phyloP scores from a whole-genome alignment of 1,139 yeast species.

The Sugiyamaella pinicola region DNA sequence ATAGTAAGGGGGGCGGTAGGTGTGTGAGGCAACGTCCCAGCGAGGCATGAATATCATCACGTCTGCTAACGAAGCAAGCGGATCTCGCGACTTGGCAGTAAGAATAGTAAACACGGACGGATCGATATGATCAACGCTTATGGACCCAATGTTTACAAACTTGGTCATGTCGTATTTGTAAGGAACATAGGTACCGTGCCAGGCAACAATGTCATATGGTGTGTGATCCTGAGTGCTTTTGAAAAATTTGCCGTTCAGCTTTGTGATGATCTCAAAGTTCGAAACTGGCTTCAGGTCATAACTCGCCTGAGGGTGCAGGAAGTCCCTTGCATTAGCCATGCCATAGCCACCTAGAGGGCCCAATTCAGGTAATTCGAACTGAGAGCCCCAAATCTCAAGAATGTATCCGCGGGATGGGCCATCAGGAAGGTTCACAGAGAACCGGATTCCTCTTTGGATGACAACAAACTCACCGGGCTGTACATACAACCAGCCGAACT shows the following conservation, averaged over 20 bases:
- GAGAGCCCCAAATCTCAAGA: conserved; percentile 36
- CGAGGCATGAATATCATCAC: conserved; percentile 39
- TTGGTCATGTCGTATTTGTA: conserved; percentile 37
- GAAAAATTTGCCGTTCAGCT: conserved; percentile 32
- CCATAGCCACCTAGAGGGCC: conserved; percentile 40
- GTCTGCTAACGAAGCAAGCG: conserved; percentile 38
- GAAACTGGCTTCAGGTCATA: conserved; percentile 25
- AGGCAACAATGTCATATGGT: conserved; percentile 39
- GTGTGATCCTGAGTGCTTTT: conserved; percentile 33
- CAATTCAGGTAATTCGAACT: conserved; percentile 38
- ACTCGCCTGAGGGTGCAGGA: conserved; percentile 33
- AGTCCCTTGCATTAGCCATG: conserved; percentile 39
- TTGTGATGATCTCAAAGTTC: conserved; percentile 28
- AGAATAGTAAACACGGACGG: conserved; percentile 38
- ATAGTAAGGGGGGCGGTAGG: conserved; percentile 39
- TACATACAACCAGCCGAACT: conserved; percentile 35
- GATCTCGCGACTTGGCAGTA: conserved; percentile 34
- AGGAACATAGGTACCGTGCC: conserved; percentile 39
- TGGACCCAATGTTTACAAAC: conserved; percentile 35
- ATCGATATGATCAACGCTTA: conserved; percentile 37
- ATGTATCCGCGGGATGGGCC: conserved; percentile 34
- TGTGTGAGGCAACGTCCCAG: conserved; percentile 38
- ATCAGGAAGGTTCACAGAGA: conserved; percentile 27
- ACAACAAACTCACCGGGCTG: conserved; percentile 37
- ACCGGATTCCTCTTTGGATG: conserved; percentile 37